Base-by-base conservation (phyloP, 2,329 filamentous ascomycete genomes). In the Chaetomiaceae sp. region DNA sequence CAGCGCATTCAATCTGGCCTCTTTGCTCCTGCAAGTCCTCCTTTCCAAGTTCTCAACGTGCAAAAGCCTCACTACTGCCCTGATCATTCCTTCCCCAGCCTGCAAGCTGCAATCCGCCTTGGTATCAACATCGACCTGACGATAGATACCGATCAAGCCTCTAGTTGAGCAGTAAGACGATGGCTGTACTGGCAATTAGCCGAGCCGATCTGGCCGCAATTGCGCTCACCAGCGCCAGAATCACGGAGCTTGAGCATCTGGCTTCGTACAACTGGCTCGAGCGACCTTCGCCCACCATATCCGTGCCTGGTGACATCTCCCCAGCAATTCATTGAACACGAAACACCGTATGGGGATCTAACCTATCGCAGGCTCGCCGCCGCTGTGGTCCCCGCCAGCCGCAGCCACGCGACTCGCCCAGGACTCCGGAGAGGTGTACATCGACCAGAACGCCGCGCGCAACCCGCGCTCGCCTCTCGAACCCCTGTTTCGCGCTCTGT, bases 401-500 rank as follows among this genome's bases (percentile, higher is more conserved):
- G 4, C 17, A 2, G 11, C 35, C 8, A 9, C 27, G 3, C 15
- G 6, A 9, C 30, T 48, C 10, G 7, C 29, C 1, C 47, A 33
- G 4, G 69, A 73, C 54, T 60, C 61, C 8, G 71, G 71, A 6
- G 53, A 62, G 3, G 22, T 67, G n/a, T 72, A 68, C 54, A 67
- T 69, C 45, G 62, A 62, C 20, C 66, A 74, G 47, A 75, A 75
- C 58, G 68, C 68, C 3, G 68, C 66, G 35, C 68, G 68, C 30
- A 60, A 68, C 44, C 69, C 69, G 1, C 54, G 62, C 0, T 66
- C 61, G 39, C 72, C 71, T 0, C 57, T 75, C 4, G 71, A 75
- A 49, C 69, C 71, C 0, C 59, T 74, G 0, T 74, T 75, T 46
- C 69, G 70, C 32, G 61, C 70, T 0, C 48, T 74, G 4, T 69